phyloP scores from a whole-genome alignment of 352 stramenopile species.

The Phytopythium vexans region DNA sequence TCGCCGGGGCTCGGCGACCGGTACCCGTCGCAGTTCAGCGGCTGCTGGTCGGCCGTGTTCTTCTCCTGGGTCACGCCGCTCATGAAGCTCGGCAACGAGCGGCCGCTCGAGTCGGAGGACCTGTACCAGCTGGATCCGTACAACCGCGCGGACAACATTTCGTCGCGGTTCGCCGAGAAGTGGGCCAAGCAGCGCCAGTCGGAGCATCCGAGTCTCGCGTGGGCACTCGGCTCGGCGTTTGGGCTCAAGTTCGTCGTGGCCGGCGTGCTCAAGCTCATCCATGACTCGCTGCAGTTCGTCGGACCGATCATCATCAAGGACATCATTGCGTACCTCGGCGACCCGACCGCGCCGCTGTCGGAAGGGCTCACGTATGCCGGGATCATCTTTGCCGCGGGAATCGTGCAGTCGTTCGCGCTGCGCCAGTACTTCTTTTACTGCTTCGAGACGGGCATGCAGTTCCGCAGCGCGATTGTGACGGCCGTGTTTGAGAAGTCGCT shows the following conservation, averaged over 20 bases:
- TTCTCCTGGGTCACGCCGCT: constrained; percentile 89
- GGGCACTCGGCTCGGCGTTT: constrained; percentile 47
- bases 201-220: constrained; percentile 43
- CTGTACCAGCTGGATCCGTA: constrained; percentile 79
- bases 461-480: constrained; percentile 71
- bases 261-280: constrained; percentile 73
- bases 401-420: constrained; percentile 75
- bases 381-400: constrained; percentile 65
- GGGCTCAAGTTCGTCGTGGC: constrained; percentile 52
- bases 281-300: constrained; percentile 85
- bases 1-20: constrained; percentile 46
- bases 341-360: constrained; percentile 50
- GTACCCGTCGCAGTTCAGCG: constrained; percentile 51
- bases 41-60: constrained; percentile 56
- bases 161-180: constrained; percentile 31
- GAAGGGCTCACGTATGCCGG: constrained; percentile 59
- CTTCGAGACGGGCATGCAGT: constrained; percentile 70
- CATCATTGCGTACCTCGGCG: constrained; percentile 78
- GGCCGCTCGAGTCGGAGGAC: constrained; percentile 76
- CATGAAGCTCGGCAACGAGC: constrained; percentile 80
- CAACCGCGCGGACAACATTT: constrained; percentile 59
- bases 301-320: constrained; percentile 80
- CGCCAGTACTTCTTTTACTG: constrained; percentile 87
- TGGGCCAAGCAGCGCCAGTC: constrained; percentile 39
- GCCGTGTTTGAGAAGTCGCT: constrained; percentile 83